phyloP scores from a whole-genome alignment of 306 rosid genomes.

The Urtica urens region DNA sequence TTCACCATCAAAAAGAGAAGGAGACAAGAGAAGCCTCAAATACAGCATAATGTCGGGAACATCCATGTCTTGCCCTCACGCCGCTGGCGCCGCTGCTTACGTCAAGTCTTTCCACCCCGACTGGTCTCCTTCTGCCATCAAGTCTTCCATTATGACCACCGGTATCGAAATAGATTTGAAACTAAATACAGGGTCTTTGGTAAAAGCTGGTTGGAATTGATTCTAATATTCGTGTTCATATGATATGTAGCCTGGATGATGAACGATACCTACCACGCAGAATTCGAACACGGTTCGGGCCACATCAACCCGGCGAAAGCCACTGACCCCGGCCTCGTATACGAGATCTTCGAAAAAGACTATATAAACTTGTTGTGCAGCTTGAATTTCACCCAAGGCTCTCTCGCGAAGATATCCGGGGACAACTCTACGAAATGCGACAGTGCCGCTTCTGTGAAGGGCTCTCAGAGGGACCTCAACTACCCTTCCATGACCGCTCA shows the following conservation, averaged over 20 bases:
- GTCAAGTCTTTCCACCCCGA: slow-evolving; percentile 22
- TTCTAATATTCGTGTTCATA: not conserved
- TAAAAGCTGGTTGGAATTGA: not conserved
- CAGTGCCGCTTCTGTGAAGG: not conserved
- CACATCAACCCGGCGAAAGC: slow-evolving; percentile 19
- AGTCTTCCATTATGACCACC: slow-evolving; percentile 24
- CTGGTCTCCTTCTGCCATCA: slow-evolving; percentile 30
- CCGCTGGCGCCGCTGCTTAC: slow-evolving; percentile 23
- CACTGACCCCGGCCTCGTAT: slow-evolving; percentile 9
- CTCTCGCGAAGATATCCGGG: not conserved
- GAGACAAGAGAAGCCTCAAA: not conserved
- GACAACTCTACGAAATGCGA: not conserved
- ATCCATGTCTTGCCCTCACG: slow-evolving; percentile 31
- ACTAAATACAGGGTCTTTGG: not conserved
- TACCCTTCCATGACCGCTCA: slow-evolving; percentile 9
- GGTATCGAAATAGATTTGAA: too few species aligned
- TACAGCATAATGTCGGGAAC: slow-evolving; percentile 18
- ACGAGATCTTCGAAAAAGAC: slow-evolving; percentile 6
- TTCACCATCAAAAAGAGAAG: not conserved
- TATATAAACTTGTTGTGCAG: slow-evolving; percentile 13
- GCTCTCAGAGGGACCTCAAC: slow-evolving; percentile 1
- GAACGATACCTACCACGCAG: not conserved
- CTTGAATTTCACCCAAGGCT: not conserved
- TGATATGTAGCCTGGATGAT: not conserved
- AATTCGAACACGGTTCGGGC: slow-evolving; percentile 18